A percentile compares a stretch with the other conserved stretches of the same genome.
phyloP scores from a whole-genome alignment of 352 stramenopile genomes.

The Phytophthora pluvialis region DNA sequence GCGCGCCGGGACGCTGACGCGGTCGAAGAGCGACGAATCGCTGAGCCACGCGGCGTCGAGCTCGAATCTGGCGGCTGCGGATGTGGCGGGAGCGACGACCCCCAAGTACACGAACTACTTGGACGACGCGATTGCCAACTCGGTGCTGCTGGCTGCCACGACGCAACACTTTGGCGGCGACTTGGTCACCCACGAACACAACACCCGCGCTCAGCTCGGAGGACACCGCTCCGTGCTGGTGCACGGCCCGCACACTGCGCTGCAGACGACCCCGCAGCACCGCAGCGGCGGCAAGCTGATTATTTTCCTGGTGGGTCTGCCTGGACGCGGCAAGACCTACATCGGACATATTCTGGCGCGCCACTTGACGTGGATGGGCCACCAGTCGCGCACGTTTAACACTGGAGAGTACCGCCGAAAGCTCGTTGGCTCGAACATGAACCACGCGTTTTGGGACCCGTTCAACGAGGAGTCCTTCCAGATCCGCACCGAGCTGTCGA shows the following conservation, averaged over 20 bases:
- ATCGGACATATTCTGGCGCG: constrained; percentile 83
- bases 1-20: constrained; percentile 62
- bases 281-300: constrained; percentile 75
- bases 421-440: constrained; percentile 70
- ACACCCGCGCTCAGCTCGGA: constrained; percentile 65
- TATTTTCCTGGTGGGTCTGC: constrained; percentile 81
- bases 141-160: constrained; percentile 75
- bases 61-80: constrained; percentile 19
- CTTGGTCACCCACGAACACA: constrained; percentile 83
- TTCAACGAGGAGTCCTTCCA: constrained; percentile 73
- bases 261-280: constrained; percentile 41
- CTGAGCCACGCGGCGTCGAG: constrained; percentile 36
- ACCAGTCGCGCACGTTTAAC: constrained; percentile 85
- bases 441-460: constrained; percentile 85
- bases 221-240: constrained; percentile 78
- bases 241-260: constrained; percentile 37
- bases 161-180: constrained; percentile 89
- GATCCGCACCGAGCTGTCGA: constrained; percentile 74
- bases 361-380: constrained; percentile 88
- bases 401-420: constrained; percentile 81
- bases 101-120: constrained; percentile 82
- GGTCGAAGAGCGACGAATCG: constrained; percentile 79
- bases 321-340: constrained; percentile 85
- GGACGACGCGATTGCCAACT: constrained; percentile 68
- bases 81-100: constrained; percentile 27